phyloP scores from a whole-genome alignment of 192 early-diverging fungal genomes.

The Chytriomyces sp. region DNA sequence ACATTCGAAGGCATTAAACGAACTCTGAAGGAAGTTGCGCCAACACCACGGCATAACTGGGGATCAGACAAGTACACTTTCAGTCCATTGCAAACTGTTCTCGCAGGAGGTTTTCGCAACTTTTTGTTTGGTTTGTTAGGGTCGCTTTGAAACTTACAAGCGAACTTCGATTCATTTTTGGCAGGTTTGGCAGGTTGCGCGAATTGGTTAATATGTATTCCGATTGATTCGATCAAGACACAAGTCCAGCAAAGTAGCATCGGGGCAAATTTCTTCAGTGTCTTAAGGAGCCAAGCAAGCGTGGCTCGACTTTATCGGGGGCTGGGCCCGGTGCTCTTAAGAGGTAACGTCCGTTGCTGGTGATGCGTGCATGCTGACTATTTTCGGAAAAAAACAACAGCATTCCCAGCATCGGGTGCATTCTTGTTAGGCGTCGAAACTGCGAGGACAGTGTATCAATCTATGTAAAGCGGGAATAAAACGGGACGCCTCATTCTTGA shows the following conservation, averaged over 20 bases:
- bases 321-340: constrained; percentile 81
- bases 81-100: constrained; percentile 73
- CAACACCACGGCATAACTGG: background rate
- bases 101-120: constrained; percentile 76
- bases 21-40: constrained; percentile 23
- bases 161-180: background rate
- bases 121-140: background rate
- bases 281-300: constrained; percentile 67
- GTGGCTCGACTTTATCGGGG: constrained; percentile 74
- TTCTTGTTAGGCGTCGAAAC: constrained; percentile 72
- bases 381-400: background rate
- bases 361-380: background rate
- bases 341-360: constrained; percentile 56
- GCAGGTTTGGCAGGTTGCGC: constrained; percentile 34
- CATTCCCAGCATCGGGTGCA: constrained; percentile 74
- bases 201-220: constrained; percentile 86
- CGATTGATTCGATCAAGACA: constrained; percentile 82
- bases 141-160: background rate
- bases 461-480: constrained; percentile 12
- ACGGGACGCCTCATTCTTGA: background rate
- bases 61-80: constrained; percentile 65
- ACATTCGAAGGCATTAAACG: constrained; percentile 82
- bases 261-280: constrained; percentile 29
- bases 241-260: constrained; percentile 75
- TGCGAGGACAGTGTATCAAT: constrained; percentile 17